phyloP scores from a whole-genome alignment of 2,329 filamentous ascomycete species.

The Pseudogymnoascus sp. region DNA sequence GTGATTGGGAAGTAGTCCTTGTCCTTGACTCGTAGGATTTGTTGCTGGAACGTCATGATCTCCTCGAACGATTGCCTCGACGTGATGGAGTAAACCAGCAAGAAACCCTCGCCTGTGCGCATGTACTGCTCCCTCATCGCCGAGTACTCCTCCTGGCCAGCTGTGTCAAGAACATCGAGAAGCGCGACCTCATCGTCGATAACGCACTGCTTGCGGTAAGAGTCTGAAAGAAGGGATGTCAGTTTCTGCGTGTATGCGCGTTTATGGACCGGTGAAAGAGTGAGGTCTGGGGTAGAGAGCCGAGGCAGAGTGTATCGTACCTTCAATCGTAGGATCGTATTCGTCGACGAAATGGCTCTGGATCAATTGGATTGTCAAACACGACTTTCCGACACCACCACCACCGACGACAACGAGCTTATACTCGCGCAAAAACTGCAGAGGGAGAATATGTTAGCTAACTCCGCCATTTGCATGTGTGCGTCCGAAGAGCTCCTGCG shows the following conservation, averaged over 20 bases:
- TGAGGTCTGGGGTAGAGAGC: conserved; percentile 8
- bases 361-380: conserved; percentile 93
- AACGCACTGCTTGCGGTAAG: conserved; percentile 98
- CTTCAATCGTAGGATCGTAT: conserved; percentile 99
- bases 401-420: conserved; percentile 96
- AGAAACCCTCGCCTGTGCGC: conserved; percentile 95
- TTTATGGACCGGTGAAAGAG: neutral
- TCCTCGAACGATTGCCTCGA: conserved; percentile 97
- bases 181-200: conserved; percentile 97
- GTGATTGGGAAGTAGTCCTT: conserved; percentile 99
- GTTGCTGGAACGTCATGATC: conserved; percentile 97
- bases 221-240: conserved; percentile 52
- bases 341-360: conserved; percentile 98
- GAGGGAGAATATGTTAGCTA: neutral
- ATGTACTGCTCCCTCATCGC: conserved; percentile 99
- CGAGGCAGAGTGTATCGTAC: conserved; percentile 40
- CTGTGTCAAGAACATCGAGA: conserved; percentile 95
- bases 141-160: conserved; percentile 97
- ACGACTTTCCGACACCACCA: conserved; percentile 98
- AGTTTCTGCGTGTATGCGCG: neutral
- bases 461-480: conserved; percentile 1
- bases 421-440: conserved; percentile 79
- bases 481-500: neutral
- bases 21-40: conserved; percentile 97
- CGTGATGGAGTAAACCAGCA: conserved; percentile 97